These are phyloP conservation scores for Penicillium turbatum DNA, from an alignment of 495 filamentous ascomycete species.

Conservation along the genomic window DNA sequence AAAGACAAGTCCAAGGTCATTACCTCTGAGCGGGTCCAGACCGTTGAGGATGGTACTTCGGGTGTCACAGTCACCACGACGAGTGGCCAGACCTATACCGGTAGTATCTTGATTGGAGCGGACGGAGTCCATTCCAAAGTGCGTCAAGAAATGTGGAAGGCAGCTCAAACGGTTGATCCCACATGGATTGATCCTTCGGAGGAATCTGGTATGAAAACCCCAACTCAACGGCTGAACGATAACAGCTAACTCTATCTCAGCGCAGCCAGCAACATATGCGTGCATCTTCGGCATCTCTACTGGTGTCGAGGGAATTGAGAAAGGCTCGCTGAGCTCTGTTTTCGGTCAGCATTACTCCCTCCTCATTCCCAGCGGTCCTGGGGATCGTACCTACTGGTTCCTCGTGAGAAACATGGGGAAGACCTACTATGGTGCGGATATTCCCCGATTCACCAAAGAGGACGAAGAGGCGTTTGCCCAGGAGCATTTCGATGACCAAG, in stretches of 20 bases:
- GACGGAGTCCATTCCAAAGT: conserved; percentile 49
- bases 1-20: conserved; percentile 32
- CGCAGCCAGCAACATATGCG: conserved; percentile 19
- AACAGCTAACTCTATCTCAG: conserved; percentile 11
- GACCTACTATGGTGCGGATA: conserved; percentile 21
- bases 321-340: conserved; percentile 10
- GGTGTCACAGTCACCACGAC: conserved; percentile 27
- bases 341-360: conserved; percentile 22
- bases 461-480: conserved; percentile 18
- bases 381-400: conserved; percentile 23
- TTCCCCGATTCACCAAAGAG: conserved; percentile 36
- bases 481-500: conserved; percentile 25
- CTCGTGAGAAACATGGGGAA: conserved; percentile 22
- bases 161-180: conserved; percentile 22
- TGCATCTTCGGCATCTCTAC: conserved; percentile 26
- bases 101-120: conserved; percentile 48
- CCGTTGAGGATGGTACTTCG: conserved; percentile 18
- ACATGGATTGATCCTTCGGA: conserved; percentile 20
- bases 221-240: too few relatives aligned
- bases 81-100: conserved; percentile 34
- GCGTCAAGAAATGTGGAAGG: conserved; percentile 40
- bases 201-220: conserved; percentile 11
- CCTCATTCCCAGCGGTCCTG: conserved; percentile 21
- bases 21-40: conserved; percentile 29
- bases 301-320: conserved; percentile 10